phyloP scores from a whole-genome alignment of 2,329 filamentous ascomycete genomes.

The Plenodomus lindquistii region DNA sequence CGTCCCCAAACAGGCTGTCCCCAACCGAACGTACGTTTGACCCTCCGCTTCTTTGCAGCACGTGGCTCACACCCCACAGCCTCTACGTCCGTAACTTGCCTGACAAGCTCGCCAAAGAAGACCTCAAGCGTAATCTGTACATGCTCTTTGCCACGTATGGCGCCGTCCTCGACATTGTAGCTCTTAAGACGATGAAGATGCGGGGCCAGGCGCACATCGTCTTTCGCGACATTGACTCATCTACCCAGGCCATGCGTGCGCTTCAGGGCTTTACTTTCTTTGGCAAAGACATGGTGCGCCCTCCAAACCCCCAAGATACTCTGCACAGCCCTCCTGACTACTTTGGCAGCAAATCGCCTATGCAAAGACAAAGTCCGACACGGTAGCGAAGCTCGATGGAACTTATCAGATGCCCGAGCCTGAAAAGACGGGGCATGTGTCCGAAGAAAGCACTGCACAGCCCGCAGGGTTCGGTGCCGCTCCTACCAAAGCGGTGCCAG shows the following conservation, averaged over 20 bases:
- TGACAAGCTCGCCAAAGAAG: conserved; percentile 85
- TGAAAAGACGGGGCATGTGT: conserved; percentile 19
- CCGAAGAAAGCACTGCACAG: conserved; percentile 26
- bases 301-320: not conserved
- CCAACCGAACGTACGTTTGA: conserved; percentile 41
- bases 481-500: conserved; percentile 35
- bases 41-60: not conserved
- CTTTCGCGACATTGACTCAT: conserved; percentile 86
- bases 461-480: conserved; percentile 51
- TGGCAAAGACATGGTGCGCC: conserved; percentile 78
- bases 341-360: conserved; percentile 78
- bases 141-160: conserved; percentile 94
- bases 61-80: conserved; percentile 53
- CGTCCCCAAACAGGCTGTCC: conserved; percentile 20
- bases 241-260: conserved; percentile 89
- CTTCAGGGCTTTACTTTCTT: conserved; percentile 86
- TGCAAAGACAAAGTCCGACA: conserved; percentile 85
- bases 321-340: not conserved
- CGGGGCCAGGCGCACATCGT: conserved; percentile 93
- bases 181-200: conserved; percentile 88
- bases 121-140: conserved; percentile 85
- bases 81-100: conserved; percentile 90
- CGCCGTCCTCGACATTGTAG: conserved; percentile 87
- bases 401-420: conserved; percentile 73
- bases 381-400: conserved; percentile 87